Evolutionary conservation across 2,329 filamentous ascomycete genomes (phyloP).

Genomic region (Blastomyces emzantsi): DNA sequence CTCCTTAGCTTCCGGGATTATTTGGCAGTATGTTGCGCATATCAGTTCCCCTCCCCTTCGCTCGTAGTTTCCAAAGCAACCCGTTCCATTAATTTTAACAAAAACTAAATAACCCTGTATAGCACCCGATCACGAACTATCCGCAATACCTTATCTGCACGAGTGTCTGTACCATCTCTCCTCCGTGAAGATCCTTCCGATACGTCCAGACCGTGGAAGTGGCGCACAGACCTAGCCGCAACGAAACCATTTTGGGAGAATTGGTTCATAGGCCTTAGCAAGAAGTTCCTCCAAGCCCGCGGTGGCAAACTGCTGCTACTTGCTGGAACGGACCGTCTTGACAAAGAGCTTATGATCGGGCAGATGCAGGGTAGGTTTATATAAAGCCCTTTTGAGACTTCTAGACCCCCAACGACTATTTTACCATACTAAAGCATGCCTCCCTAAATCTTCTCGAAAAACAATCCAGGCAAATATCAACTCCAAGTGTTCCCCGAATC

Average conservation of each 20-base stretch:
- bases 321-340: constrained; percentile 80
- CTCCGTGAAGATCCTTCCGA: constrained; percentile 44
- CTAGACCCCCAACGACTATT: background rate
- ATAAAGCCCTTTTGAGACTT: background rate
- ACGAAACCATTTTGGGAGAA: constrained; percentile 90
- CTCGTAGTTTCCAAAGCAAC: background rate
- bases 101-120: background rate
- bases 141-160: constrained; percentile 71
- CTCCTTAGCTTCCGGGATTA: constrained; percentile 69
- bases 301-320: constrained; percentile 79
- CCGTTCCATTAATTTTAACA: background rate
- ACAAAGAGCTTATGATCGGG: constrained; percentile 87
- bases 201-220: constrained; percentile 56
- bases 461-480: constrained; percentile 65
- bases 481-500: constrained; percentile 90
- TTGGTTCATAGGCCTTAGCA: constrained; percentile 83
- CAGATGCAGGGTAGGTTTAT: constrained; percentile 75
- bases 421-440: background rate
- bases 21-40: constrained; percentile 61
- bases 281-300: constrained; percentile 71
- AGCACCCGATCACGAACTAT: constrained; percentile 74
- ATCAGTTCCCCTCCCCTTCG: background rate
- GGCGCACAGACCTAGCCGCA: constrained; percentile 73
- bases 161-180: constrained; percentile 76
- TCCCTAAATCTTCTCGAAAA: background rate